Evolutionary conservation across 441 rosid species (phyloP), one percentile per base, ranked within the genome.

Genomic region (Gossypium trilobum): DNA sequence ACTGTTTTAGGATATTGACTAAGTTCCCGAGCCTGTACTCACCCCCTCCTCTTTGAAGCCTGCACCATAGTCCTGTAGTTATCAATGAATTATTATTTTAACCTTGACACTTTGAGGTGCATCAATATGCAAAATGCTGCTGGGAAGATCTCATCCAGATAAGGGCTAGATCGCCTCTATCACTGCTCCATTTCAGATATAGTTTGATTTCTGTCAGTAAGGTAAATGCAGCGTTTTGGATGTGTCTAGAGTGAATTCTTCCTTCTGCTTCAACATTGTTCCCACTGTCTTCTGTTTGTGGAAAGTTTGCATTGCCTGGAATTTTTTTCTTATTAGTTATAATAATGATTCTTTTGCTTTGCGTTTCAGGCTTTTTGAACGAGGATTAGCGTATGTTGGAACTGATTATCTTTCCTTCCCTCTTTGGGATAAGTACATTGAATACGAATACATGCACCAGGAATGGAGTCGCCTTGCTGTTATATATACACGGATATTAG

Each of bases 161-260:
- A 85, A 79, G 88, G 90, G 89, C 91, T 86, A 85, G 88, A 87
- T 91, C 88, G 85, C 89, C 96, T 84, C 83, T 83, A 76, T 83
- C 95, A 80, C 87, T 90, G 86, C 94, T 86, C 84, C 85, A 82
- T 89, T 85, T 87, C 88, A 75, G 85, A 36, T 36, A 36, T 36
- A 36, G 42, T 94, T 85, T 90, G 95, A 79, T 87, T 87, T 76
- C 82, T 92, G 78, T 83, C 78, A 77, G 92, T 97, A 92, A 94
- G 97, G 97, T 94, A 91, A 91, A 88, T 92, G 95, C 88, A 85
- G 91, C 85, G 79, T 86, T 86, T 85, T 89, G 89, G 88, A 86
- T 77, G 89, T 86, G 82, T 85, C 86, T 87, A 82, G 88, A 85
- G 85, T 91, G 95, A 86, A 83, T 89, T 88, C 83, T 75, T 88